Percentiles rank a stretch among this genome's conserved stretches.
These are phyloP conservation scores for Lachnellula hyalina DNA, from an alignment of 2,329 filamentous ascomycete genomes.

Conservation along the genomic window DNA sequence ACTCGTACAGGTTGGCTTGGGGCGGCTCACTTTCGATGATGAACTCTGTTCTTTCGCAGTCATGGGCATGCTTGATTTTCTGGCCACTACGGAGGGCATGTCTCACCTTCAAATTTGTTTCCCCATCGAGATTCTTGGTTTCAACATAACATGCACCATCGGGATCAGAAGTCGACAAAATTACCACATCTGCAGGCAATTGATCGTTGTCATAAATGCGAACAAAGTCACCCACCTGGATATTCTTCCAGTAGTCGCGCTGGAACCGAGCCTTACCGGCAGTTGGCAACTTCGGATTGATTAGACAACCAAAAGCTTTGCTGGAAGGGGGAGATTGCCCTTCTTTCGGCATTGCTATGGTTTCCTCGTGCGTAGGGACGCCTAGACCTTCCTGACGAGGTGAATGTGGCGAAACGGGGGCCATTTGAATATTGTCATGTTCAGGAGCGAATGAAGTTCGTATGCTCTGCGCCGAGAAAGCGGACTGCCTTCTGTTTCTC, in stretches of 20 bases:
- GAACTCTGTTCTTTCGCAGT: slow-evolving; percentile 88
- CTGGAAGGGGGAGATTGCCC: slow-evolving; percentile 12
- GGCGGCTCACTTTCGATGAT: slow-evolving; percentile 83
- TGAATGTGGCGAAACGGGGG: slow-evolving; percentile 78
- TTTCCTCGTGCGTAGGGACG: slow-evolving; percentile 30
- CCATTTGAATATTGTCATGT: slow-evolving; percentile 84
- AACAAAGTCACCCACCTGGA: slow-evolving; percentile 93
- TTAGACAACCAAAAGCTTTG: slow-evolving; percentile 59
- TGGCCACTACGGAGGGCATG: slow-evolving; percentile 84
- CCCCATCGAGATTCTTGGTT: slow-evolving; percentile 95
- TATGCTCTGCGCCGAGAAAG: slow-evolving; percentile 30
- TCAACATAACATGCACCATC: slow-evolving; percentile 97
- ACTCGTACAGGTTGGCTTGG: slow-evolving; percentile 91
- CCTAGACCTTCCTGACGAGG: slow-evolving; percentile 38
- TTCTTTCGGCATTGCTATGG: slow-evolving; percentile 34
- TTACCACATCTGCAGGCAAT: slow-evolving; percentile 86
- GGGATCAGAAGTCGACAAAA: slow-evolving; percentile 86
- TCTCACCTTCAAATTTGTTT: slow-evolving; percentile 95
- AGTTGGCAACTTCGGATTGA: slow-evolving; percentile 64
- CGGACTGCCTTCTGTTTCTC: slow-evolving; percentile 30
- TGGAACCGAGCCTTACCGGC: slow-evolving; percentile 78
- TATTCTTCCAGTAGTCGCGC: slow-evolving; percentile 89
- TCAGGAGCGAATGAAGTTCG: slow-evolving; percentile 48
- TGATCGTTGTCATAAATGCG: slow-evolving; percentile 95
- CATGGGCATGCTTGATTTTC: slow-evolving; percentile 76